These are phyloP conservation scores for Phaeodactylum tricornutum DNA, from an alignment of 108 stramenopile genomes.

Conservation along the genomic window DNA sequence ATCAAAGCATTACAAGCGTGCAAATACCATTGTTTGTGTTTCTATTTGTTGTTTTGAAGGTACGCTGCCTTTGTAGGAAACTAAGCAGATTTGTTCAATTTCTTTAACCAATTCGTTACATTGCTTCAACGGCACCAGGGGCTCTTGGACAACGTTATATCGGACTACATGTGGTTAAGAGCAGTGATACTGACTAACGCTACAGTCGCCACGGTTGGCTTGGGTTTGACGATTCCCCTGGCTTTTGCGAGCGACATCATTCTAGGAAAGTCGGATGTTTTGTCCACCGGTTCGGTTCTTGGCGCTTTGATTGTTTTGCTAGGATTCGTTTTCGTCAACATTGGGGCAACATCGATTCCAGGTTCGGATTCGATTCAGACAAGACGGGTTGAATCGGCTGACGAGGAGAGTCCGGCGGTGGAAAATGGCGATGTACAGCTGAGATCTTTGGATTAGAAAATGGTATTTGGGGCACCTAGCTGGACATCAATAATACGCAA, in stretches of 20 bases:
- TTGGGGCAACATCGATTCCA: too few relatives aligned
- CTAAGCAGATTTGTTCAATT: too few relatives aligned
- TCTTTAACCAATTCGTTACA: too few relatives aligned
- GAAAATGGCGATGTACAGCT: too few relatives aligned
- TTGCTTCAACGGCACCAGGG: too few relatives aligned
- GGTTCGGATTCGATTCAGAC: too few relatives aligned
- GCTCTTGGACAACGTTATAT: conserved; percentile 80
- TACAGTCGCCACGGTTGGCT: conserved; percentile 93
- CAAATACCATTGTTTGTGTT: conserved; percentile 33
- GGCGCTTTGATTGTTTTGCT: conserved; percentile 59
- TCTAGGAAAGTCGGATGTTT: conserved; percentile 31
- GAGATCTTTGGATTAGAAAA: too few relatives aligned
- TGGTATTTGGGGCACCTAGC: too few relatives aligned
- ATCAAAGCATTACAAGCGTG: conserved; percentile 11
- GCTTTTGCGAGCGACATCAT: conserved; percentile 44
- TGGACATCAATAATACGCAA: too few relatives aligned
- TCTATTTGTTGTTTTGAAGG: conserved; percentile 28
- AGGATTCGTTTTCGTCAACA: conserved; percentile 76
- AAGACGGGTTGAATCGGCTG: too few relatives aligned
- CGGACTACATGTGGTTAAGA: conserved; percentile 93
- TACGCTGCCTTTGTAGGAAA: too few relatives aligned
- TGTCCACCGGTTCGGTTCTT: conserved; percentile 25
- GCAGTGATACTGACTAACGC: conserved; percentile 91
- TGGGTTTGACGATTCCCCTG: conserved; percentile 94
- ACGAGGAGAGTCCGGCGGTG: too few relatives aligned